Percentiles rank a stretch among this genome's conserved stretches.
Evolutionary conservation across 1,284 basidiomycete genomes (phyloP).

Genomic region (Polyporus tsugae): DNA sequence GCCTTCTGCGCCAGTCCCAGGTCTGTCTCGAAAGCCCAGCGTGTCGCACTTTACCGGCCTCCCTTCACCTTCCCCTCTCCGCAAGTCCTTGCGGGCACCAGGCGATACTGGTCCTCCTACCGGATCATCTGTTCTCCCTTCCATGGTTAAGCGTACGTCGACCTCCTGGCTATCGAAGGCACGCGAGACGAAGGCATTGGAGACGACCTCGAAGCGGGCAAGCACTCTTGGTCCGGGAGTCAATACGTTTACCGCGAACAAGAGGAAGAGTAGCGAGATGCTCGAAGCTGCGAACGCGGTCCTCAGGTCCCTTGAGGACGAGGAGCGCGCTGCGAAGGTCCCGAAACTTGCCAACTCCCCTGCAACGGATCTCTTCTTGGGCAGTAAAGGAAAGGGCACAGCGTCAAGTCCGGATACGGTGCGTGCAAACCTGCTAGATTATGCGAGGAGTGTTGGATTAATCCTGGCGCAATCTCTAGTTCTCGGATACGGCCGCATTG

Average conservation of each 20-base stretch:
- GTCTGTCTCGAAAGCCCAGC: slow-evolving; percentile 45
- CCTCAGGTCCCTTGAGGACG: slow-evolving; percentile 36
- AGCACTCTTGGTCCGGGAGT: slow-evolving; percentile 34
- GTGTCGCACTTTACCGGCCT: slow-evolving; percentile 59
- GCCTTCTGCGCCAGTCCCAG: slow-evolving; percentile 27
- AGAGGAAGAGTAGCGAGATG: slow-evolving; percentile 76
- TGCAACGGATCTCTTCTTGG: slow-evolving; percentile 10
- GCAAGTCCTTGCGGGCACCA: slow-evolving; percentile 65
- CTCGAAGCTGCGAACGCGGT: slow-evolving; percentile 35
- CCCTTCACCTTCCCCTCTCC: slow-evolving; percentile 71
- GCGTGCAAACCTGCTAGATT: slow-evolving; percentile 5
- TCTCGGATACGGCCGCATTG: background rate
- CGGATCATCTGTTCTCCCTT: slow-evolving; percentile 52
- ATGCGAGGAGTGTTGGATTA: too few species aligned
- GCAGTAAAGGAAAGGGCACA: slow-evolving; percentile 30
- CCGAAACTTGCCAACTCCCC: slow-evolving; percentile 47
- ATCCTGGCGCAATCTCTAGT: background rate
- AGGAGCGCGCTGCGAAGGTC: slow-evolving; percentile 57
- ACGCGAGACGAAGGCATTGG: slow-evolving; percentile 76
- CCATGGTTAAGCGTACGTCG: slow-evolving; percentile 70
- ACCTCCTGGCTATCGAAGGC: slow-evolving; percentile 73
- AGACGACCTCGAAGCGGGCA: slow-evolving; percentile 55
- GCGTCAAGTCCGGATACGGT: slow-evolving; percentile 17
- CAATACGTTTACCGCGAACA: slow-evolving; percentile 40
- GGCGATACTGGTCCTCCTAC: slow-evolving; percentile 52